Base-by-base conservation (phyloP, 75 land plant species). In the Sequoia sempervirens region DNA sequence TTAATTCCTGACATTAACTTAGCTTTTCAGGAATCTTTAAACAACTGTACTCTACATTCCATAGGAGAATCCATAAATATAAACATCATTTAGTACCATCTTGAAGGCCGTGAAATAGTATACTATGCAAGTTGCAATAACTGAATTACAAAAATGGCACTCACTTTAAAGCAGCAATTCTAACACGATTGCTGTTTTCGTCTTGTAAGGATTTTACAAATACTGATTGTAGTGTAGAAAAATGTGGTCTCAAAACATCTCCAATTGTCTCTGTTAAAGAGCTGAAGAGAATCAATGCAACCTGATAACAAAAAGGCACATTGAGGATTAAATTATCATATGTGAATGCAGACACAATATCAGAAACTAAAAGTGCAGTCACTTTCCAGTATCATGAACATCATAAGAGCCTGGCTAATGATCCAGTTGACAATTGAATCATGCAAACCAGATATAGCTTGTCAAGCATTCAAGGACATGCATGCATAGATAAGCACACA, bases 211-310 rank as follows among this genome's bases (percentile, higher is more conserved):
- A 97, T 85, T 94, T 94, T 43, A 95, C 87, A 53, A 97, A 91
- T 50, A 97, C 89, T 80, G 96, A 79, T 73, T 97, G 99, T 68
- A 97, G 84, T 79, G 93, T 92, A 13, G 89, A 82, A 83, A 96
- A 92, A 84, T 95, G 90, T 32, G 98, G 94, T 75, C 87, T 92
- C 66, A 97, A 93, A 36, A 92, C 80, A 36, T 88, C 92, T 73
- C 99, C 98, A 72, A 97, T 94, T 38, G 99, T 97, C 89, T 97
- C 99, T 37, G 98, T 97, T 37, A 97, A 88, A 75, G 99, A 97
- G 88, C 99, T 96, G 87, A 97, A 97, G 17, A 97, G 91, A 34
- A 97, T 93, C 88, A 97, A 84, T 50, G 99, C 99, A 86, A 96
- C 98, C 99, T 97, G 88, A 58, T n/a, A 85, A 36, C 73, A 83